These are phyloP conservation scores for Leccinum variicolor DNA, from an alignment of 768 basidiomycete species.

Conservation along the genomic window DNA sequence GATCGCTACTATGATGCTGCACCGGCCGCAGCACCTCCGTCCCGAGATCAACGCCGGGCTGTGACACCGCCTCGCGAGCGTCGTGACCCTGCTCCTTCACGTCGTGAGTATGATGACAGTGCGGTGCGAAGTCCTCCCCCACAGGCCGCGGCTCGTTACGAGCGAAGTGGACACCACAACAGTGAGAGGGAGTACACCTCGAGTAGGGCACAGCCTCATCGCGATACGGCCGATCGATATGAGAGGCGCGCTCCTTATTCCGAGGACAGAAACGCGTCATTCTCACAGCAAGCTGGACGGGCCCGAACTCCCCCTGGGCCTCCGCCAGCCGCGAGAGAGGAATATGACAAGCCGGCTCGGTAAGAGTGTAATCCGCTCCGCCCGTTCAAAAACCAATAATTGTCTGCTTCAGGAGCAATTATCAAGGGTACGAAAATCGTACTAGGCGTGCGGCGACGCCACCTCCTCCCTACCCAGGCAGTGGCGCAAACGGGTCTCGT, in stretches of 20 bases:
- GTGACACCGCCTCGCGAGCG: conserved; percentile 63
- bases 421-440: conserved; percentile 34
- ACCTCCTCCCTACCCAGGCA: conserved; percentile 49
- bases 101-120: conserved; percentile 71
- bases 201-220: conserved; percentile 38
- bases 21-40: conserved; percentile 34
- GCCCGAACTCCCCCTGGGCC: conserved; percentile 55
- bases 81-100: conserved; percentile 54
- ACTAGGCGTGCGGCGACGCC: conserved; percentile 53
- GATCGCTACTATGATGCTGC: conserved; percentile 55
- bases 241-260: conserved; percentile 46
- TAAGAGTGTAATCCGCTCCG: conserved; percentile 28
- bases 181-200: conserved; percentile 44
- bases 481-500: conserved; percentile 39
- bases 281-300: conserved; percentile 48
- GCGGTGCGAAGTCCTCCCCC: conserved; percentile 51
- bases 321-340: conserved; percentile 54
- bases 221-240: conserved; percentile 60
- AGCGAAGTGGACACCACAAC: conserved; percentile 38
- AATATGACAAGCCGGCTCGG: conserved; percentile 62
- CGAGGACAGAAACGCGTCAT: conserved; percentile 38
- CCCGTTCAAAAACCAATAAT: not conserved
- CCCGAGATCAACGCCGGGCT: conserved; percentile 59
- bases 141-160: conserved; percentile 50
- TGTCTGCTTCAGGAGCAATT: conserved; percentile 7